These are phyloP conservation scores for Mimosa pudica DNA, from an alignment of 306 rosid species.

Conservation along the genomic window DNA sequence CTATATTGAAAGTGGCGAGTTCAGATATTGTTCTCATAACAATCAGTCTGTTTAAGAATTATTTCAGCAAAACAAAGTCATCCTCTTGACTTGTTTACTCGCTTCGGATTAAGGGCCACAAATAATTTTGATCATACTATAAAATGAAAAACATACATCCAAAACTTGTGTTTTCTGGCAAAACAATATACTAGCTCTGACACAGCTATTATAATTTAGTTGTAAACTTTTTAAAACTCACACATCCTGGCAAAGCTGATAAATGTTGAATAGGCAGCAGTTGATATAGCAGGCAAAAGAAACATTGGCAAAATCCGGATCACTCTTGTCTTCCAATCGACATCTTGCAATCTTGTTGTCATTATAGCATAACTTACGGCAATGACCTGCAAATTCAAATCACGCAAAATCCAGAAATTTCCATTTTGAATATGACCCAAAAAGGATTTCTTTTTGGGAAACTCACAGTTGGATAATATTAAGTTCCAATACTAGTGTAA, in stretches of 20 bases:
- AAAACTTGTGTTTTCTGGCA: background rate
- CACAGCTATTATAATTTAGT: background rate
- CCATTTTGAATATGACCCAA: background rate
- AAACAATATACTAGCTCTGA: background rate
- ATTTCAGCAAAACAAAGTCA: constrained; percentile 23
- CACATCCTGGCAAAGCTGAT: constrained; percentile 67
- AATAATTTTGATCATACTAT: constrained; percentile 1
- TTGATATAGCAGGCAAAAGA: constrained; percentile 75
- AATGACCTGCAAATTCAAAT: constrained; percentile 61
- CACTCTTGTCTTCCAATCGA: constrained; percentile 84
- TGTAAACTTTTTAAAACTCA: constrained; percentile 49
- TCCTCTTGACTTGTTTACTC: constrained; percentile 9
- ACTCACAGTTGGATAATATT: constrained; percentile 2
- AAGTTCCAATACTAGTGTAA: background rate
- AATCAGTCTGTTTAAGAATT: background rate
- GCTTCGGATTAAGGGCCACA: constrained; percentile 14
- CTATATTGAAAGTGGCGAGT: constrained; percentile 1
- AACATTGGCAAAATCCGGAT: constrained; percentile 80
- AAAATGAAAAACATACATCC: constrained; percentile 12
- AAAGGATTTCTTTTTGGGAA: background rate
- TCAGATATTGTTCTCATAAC: constrained; percentile 22
- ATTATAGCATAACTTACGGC: constrained; percentile 80
- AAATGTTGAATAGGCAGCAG: constrained; percentile 55
- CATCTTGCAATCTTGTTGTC: constrained; percentile 63
- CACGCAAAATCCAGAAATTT: constrained; percentile 22